Conservation (phyloP, 164 flowering plant species). For the Nelumbo lutea region DNA sequence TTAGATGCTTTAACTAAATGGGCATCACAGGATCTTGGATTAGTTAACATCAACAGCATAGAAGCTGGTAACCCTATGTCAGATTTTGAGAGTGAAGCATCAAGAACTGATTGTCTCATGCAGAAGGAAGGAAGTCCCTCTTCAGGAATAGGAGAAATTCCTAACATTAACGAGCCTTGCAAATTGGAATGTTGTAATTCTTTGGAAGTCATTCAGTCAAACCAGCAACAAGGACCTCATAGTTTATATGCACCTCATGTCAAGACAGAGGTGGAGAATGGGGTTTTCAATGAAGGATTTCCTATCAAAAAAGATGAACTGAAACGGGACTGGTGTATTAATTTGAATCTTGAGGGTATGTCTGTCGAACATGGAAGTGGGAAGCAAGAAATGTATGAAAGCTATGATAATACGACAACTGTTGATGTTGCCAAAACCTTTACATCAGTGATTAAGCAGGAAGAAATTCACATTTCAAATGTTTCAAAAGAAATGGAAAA, state of each 20-base stretch:
- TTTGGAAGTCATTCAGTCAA: constrained; percentile 26
- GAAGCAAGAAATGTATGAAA: constrained; percentile 6
- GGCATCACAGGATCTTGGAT: constrained; percentile 27
- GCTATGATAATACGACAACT: constrained; percentile 8
- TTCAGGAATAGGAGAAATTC: constrained; percentile 10
- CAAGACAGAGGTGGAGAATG: constrained; percentile 12
- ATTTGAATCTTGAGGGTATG: constrained; percentile 30
- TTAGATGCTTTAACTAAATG: constrained; percentile 37
- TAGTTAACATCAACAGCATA: constrained; percentile 10
- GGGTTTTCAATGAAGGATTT: constrained; percentile 8
- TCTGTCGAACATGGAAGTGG: constrained; percentile 21
- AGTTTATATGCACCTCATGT: constrained; percentile 10
- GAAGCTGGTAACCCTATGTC: constrained; percentile 6
- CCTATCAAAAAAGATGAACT: constrained; percentile 12
- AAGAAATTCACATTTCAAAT: constrained; percentile 11
- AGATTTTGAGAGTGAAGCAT: constrained; percentile 14
- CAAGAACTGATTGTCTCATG: constrained; percentile 1
- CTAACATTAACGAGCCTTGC: constrained; percentile 18
- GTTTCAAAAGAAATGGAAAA: constrained; percentile 8
- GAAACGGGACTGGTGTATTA: constrained; percentile 16
- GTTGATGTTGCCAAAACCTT: constrained; percentile 6
- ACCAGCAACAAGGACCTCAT: constrained; percentile 4
- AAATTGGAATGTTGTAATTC: constrained; percentile 15
- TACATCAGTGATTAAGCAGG: constrained; percentile 11
- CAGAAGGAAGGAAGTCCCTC: constrained; percentile 14